Conservation (phyloP, 176 grass and related monocot genomes). For the Oryza meridionalis region DNA sequence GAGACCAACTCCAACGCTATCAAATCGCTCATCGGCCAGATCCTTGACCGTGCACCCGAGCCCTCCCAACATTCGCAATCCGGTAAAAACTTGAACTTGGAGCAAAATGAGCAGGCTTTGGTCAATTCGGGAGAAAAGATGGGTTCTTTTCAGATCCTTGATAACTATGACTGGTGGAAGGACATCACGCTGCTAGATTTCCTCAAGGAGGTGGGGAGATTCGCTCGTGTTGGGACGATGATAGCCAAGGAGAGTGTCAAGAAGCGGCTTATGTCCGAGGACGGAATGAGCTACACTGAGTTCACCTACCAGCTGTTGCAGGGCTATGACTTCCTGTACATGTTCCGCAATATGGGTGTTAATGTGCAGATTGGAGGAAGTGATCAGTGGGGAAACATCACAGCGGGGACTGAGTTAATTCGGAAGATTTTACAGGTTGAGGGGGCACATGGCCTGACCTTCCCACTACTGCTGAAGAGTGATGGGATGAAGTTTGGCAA, state of each 20-base stretch:
- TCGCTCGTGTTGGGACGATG: constrained; percentile 81
- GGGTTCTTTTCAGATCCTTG: constrained; percentile 77
- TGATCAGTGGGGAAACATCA: constrained; percentile 98
- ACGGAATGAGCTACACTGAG: constrained; percentile 94
- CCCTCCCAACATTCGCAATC: constrained; percentile 20
- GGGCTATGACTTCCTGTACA: constrained; percentile 86
- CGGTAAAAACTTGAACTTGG: constrained; percentile 11
- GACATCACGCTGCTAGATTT: constrained; percentile 84
- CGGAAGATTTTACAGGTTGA: constrained; percentile 92
- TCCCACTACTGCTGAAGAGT: constrained; percentile 87
- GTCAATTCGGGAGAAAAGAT: constrained; percentile 19
- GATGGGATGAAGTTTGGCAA: constrained; percentile 94
- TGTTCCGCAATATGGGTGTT: constrained; percentile 87
- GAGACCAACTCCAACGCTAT: constrained; percentile 64
- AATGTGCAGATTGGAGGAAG: constrained; percentile 98
- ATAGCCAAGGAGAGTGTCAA: constrained; percentile 94
- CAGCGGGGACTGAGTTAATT: constrained; percentile 77
- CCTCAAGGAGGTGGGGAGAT: constrained; percentile 84
- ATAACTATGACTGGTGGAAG: constrained; percentile 99
- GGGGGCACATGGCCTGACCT: constrained; percentile 81
- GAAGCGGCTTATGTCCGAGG: constrained; percentile 80
- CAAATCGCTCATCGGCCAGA: constrained; percentile 56
- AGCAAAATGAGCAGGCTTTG: constrained; percentile 23
- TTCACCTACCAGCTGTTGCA: constrained; percentile 97
- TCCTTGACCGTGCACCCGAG: constrained; percentile 44